A percentile compares a stretch with the other conserved stretches of the same genome.
Evolutionary conservation across 306 rosid species (phyloP).

Genomic region (Canavalia gladiata): DNA sequence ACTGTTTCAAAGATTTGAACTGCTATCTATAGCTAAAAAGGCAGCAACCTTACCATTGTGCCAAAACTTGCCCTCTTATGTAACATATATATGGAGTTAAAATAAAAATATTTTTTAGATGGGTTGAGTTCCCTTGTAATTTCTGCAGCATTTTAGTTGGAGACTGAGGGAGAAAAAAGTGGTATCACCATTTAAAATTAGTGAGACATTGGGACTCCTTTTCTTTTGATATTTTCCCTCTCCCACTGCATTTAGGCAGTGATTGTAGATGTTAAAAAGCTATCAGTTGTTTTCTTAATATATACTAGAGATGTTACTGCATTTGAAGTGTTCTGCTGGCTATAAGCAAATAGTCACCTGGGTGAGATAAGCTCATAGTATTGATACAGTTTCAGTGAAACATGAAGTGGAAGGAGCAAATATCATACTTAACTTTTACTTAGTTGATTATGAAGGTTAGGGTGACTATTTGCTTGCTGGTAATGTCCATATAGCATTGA

Average conservation of each 20-base stretch:
- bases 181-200: conserved; percentile 1
- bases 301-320: no score
- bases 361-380: neutral
- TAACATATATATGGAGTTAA: neutral
- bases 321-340: neutral
- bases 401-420: neutral
- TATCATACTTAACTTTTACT: neutral
- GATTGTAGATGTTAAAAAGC: no score
- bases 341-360: neutral
- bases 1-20: neutral
- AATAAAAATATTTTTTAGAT: neutral
- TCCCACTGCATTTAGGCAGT: neutral
- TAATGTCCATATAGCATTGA: neutral
- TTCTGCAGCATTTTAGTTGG: neutral
- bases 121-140: neutral
- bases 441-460: conserved; percentile 5
- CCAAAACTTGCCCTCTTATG: neutral
- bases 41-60: neutral
- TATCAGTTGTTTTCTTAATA: no score
- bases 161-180: neutral
- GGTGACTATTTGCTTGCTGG: neutral
- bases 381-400: neutral
- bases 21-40: neutral
- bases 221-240: neutral
- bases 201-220: neutral